These are phyloP conservation scores for Microdochium nivale DNA, from an alignment of 2,329 filamentous ascomycete genomes.

Conservation along the genomic window DNA sequence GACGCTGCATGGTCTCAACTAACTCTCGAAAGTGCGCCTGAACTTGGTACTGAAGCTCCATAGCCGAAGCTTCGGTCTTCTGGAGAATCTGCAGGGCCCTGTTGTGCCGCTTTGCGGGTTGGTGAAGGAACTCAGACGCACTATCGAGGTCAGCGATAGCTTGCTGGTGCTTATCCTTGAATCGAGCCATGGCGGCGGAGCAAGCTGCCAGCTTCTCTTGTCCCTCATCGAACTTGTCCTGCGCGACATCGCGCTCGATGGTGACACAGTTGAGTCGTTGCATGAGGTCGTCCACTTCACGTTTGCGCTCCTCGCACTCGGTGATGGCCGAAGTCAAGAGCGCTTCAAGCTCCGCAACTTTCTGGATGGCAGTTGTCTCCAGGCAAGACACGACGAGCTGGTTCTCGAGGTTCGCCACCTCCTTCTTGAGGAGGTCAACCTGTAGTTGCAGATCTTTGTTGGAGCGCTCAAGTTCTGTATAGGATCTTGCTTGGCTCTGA, in stretches of 20 bases:
- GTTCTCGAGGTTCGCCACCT: no score
- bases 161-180: background rate
- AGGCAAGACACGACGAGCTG: no score
- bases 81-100: background rate
- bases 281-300: background rate
- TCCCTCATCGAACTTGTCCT: background rate
- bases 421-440: no score
- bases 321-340: background rate
- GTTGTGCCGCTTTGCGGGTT: background rate
- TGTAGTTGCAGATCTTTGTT: no score
- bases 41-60: background rate
- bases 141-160: background rate
- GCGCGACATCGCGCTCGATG: background rate
- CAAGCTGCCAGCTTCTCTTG: background rate
- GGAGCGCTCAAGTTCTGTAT: no score
- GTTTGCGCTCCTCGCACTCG: background rate
- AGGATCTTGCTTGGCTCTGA: no score
- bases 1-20: background rate
- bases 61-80: background rate
- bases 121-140: background rate
- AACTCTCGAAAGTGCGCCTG: background rate
- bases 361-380: no score
- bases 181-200: background rate
- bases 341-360: background rate
- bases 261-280: background rate